These are phyloP conservation scores for Luffa aegyptiaca DNA, from an alignment of 306 rosid genomes.

Conservation along the genomic window DNA sequence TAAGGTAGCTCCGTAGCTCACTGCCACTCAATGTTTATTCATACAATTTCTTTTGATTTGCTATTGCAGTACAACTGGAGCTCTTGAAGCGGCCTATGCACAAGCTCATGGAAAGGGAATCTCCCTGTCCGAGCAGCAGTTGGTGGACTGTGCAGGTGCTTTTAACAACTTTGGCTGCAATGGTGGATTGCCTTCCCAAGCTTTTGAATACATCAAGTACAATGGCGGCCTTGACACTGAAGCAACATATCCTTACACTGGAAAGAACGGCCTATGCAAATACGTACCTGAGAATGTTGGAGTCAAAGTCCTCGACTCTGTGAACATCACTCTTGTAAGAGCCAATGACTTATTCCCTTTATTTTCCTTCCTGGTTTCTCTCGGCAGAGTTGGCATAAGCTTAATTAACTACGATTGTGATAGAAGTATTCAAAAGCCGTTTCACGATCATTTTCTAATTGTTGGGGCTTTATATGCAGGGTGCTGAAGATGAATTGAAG, in stretches of 20 bases:
- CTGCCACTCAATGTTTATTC: neutral
- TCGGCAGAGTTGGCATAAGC: neutral
- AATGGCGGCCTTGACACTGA: conserved; percentile 92
- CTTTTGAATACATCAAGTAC: conserved; percentile 84
- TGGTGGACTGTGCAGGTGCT: conserved; percentile 85
- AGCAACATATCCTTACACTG: conserved; percentile 77
- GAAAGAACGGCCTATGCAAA: conserved; percentile 41
- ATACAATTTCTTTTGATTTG: neutral
- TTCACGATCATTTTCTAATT: conserved; percentile 6
- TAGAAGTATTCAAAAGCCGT: neutral
- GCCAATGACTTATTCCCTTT: neutral
- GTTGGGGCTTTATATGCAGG: conserved; percentile 29
- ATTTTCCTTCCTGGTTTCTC: neutral
- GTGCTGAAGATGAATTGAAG: conserved; percentile 84
- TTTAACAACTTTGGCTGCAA: conserved; percentile 83
- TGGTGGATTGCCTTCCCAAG: conserved; percentile 97
- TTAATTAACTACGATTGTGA: neutral
- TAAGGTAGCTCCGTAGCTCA: neutral
- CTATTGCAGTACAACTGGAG: conserved; percentile 77
- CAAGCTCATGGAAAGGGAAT: conserved; percentile 61
- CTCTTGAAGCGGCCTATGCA: conserved; percentile 79
- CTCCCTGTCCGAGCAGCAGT: conserved; percentile 94
- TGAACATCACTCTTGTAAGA: conserved; percentile 75
- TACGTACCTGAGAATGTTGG: conserved; percentile 56
- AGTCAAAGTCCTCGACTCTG: conserved; percentile 47